Evolutionary conservation across 2,329 filamentous ascomycete species (phyloP), one percentile per base, ranked within the genome.

Genomic region (Neurospora sp.): DNA sequence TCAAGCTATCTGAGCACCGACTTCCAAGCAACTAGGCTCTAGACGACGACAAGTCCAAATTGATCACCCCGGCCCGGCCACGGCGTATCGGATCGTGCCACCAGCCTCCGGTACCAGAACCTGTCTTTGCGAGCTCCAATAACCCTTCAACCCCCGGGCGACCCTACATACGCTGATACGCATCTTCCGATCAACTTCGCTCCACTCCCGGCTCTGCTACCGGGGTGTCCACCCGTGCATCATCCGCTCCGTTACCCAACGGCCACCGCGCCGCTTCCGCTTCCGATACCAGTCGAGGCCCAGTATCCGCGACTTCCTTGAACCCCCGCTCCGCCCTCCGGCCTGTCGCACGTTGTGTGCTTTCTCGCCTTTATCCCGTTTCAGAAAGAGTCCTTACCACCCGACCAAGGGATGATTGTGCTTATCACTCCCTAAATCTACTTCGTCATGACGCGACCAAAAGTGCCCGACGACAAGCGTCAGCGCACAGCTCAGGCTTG

Each of bases 401-500:
- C 74, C 74, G 74, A 76, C 76, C 74, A 73, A 73, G 73, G 75
- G 74, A 72, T 71, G 73, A 71, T 67, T 69, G 71, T 66, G 71
- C 70, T 70, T 72, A 66, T 70, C 72, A 69, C 69, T 71, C 68
- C 70, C 71, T 69, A 69, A 70, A 70, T 69, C 69, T 72, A 74
- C 71, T 74, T 74, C 74, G 72, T 71, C 74, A 78, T 87, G 87
- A 84, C 84, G 74, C 82, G 86, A 74, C 82, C 82, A 67, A 86
- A 83, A 77, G 85, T 88, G 71, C 81, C 84, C 39, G 82, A 84
- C 74, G 86, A 89, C 73, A 86, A 88, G 78, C 84, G 88, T 73
- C 85, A 88, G 79, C 85, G 88, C 74, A 90, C 85, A 68, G 86
- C 86, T 36, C 85, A 87, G 74, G 88, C 88, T 52, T 91, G 88